Conservation (phyloP, 2,329 filamentous ascomycete genomes). For the Dactylellina sp. region DNA sequence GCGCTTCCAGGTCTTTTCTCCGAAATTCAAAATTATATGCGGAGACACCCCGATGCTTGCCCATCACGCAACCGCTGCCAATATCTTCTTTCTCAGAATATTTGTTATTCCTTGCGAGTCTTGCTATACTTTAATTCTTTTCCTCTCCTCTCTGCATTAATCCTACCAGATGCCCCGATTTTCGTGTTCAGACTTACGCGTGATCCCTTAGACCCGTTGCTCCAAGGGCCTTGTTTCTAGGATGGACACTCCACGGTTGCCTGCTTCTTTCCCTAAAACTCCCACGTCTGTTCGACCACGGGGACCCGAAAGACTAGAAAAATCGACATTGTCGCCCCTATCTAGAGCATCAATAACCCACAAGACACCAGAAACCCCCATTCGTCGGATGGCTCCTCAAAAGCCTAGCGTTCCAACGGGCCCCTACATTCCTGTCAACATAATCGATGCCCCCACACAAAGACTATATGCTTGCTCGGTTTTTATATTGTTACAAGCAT, state of each 20-base stretch:
- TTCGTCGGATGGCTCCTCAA: constrained; percentile 1
- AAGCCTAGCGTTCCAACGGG: constrained; percentile 23
- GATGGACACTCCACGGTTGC: constrained; percentile 51
- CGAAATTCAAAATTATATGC: background rate
- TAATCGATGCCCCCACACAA: constrained; percentile 91
- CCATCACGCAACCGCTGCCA: background rate
- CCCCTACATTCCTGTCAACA: constrained; percentile 81
- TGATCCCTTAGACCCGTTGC: background rate
- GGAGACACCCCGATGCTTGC: background rate
- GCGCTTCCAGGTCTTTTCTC: background rate
- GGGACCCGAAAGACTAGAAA: constrained; percentile 24
- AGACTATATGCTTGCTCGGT: constrained; percentile 86
- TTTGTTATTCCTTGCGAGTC: too few relatives aligned
- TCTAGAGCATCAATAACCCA: constrained; percentile 11
- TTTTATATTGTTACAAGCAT: constrained; percentile 80
- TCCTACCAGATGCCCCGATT: constrained; percentile 17
- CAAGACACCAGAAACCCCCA: constrained; percentile 7
- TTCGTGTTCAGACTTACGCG: constrained; percentile 12
- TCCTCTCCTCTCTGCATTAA: background rate
- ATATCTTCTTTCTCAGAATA: background rate
- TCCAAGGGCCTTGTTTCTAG: background rate
- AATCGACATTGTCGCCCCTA: constrained; percentile 56
- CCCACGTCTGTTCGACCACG: constrained; percentile 45
- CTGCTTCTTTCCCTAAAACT: constrained; percentile 48
- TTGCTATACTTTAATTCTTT: background rate